Conservation (phyloP, 768 basidiomycete genomes). For the Lentinula lateritia region DNA sequence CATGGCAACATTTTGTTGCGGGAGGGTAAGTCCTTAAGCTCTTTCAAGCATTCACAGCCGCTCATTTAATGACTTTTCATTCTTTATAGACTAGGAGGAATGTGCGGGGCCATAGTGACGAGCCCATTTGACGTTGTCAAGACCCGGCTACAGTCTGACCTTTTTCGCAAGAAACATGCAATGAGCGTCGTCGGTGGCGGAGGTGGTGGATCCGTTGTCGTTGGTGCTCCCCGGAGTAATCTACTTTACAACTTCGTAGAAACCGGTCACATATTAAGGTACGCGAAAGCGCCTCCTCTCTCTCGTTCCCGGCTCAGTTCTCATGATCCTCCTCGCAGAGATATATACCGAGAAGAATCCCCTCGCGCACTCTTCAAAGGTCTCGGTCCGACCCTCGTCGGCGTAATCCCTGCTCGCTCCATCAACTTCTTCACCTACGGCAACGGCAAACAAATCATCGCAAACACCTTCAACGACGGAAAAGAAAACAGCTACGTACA, state of each 20-base stretch:
- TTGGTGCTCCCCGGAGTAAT: conserved; percentile 38
- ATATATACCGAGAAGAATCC: conserved; percentile 87
- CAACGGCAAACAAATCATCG: conserved; percentile 90
- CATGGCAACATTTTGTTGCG: conserved; percentile 81
- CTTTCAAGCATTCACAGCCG: not conserved
- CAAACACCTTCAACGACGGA: conserved; percentile 73
- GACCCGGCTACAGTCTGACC: conserved; percentile 89
- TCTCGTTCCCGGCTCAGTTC: not conserved
- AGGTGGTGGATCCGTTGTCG: conserved; percentile 29
- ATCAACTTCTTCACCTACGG: conserved; percentile 99
- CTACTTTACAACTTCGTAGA: conserved; percentile 93
- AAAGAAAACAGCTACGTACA: conserved; percentile 84
- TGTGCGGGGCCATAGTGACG: conserved; percentile 96
- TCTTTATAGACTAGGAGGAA: conserved; percentile 77
- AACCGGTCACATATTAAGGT: conserved; percentile 88
- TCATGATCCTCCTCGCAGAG: conserved; percentile 35
- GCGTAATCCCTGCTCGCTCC: conserved; percentile 91
- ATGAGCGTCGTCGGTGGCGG: conserved; percentile 33
- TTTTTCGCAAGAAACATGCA: conserved; percentile 51
- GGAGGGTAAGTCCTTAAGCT: conserved; percentile 57
- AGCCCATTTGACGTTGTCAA: conserved; percentile 98
- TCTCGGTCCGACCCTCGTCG: conserved; percentile 89
- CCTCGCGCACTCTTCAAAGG: conserved; percentile 90
- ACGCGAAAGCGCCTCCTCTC: conserved; percentile 14
- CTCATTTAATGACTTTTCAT: not conserved